These are phyloP conservation scores for Gymnopus androsaceus DNA, from an alignment of 1,284 basidiomycete species.

Conservation along the genomic window DNA sequence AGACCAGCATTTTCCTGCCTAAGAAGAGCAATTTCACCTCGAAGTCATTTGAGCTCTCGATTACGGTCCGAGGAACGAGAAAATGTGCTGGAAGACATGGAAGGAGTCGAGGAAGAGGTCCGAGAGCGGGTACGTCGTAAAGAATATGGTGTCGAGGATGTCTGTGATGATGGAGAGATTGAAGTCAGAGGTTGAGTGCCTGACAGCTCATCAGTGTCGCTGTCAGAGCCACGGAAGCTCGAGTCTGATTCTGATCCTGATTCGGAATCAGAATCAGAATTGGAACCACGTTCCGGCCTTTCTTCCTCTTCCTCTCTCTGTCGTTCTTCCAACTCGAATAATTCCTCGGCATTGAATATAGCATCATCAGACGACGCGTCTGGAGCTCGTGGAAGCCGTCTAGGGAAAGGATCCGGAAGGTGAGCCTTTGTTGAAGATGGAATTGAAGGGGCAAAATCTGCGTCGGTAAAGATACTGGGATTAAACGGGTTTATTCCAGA, in stretches of 20 bases:
- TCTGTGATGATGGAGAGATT: neutral
- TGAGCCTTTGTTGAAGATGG: slow-evolving; percentile 15
- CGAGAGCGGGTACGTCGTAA: too few species aligned
- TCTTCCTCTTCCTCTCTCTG: slow-evolving; percentile 1
- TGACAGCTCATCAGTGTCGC: neutral
- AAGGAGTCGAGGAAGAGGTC: too few species aligned
- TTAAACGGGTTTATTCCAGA: slow-evolving; percentile 28
- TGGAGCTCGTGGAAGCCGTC: neutral
- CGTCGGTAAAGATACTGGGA: slow-evolving; percentile 20
- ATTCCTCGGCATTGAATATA: neutral
- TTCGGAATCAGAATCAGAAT: neutral
- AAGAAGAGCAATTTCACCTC: neutral
- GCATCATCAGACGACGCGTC: slow-evolving; percentile 9
- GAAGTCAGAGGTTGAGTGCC: neutral
- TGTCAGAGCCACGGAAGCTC: slow-evolving; percentile 3
- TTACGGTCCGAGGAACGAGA: neutral
- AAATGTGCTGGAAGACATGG: too few species aligned
- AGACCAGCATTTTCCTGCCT: neutral
- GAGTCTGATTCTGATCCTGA: neutral
- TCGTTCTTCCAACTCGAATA: neutral
- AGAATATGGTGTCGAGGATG: neutral
- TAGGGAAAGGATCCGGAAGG: slow-evolving; percentile 16
- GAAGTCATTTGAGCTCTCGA: neutral
- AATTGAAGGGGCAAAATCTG: slow-evolving; percentile 20
- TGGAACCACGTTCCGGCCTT: neutral